A percentile compares a stretch with the other conserved stretches of the same genome.
Evolutionary conservation across 345 rosid genomes (phyloP).

Genomic region (Rhizophora apiculata): DNA sequence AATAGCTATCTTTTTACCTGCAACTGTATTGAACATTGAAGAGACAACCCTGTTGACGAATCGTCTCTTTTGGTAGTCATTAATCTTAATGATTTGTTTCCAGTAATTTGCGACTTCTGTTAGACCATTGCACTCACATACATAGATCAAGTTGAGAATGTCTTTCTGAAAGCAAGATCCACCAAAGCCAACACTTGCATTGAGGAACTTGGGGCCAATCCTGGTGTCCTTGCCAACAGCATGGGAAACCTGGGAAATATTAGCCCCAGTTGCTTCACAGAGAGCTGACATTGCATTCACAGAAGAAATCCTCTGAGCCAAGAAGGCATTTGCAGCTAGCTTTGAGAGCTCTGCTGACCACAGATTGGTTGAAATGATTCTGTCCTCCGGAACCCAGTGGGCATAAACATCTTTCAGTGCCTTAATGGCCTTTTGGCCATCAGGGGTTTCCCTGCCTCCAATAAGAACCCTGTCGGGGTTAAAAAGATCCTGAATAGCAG

Average conservation of each 20-base stretch:
- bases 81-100: constrained; percentile 23
- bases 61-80: constrained; percentile 19
- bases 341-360: constrained; percentile 34
- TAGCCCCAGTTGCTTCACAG: constrained; percentile 25
- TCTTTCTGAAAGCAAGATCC: constrained; percentile 27
- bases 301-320: constrained; percentile 32
- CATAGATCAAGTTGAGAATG: constrained; percentile 23
- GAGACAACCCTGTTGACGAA: constrained; percentile 18
- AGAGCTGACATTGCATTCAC: constrained; percentile 35
- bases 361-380: constrained; percentile 22
- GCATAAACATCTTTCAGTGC: constrained; percentile 20
- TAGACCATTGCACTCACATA: constrained; percentile 24
- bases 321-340: constrained; percentile 28
- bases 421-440: constrained; percentile 19
- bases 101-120: constrained; percentile 24
- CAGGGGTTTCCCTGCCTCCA: constrained; percentile 19
- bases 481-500: constrained; percentile 23
- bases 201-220: constrained; percentile 20
- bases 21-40: constrained; percentile 22
- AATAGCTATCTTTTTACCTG: constrained; percentile 17
- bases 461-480: constrained; percentile 24
- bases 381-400: constrained; percentile 22
- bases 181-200: constrained; percentile 26
- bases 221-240: constrained; percentile 25
- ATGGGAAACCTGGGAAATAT: constrained; percentile 16